These are phyloP conservation scores for Aspergillus brunneoviolaceus DNA, from an alignment of 2,329 filamentous ascomycete genomes.

Conservation along the genomic window DNA sequence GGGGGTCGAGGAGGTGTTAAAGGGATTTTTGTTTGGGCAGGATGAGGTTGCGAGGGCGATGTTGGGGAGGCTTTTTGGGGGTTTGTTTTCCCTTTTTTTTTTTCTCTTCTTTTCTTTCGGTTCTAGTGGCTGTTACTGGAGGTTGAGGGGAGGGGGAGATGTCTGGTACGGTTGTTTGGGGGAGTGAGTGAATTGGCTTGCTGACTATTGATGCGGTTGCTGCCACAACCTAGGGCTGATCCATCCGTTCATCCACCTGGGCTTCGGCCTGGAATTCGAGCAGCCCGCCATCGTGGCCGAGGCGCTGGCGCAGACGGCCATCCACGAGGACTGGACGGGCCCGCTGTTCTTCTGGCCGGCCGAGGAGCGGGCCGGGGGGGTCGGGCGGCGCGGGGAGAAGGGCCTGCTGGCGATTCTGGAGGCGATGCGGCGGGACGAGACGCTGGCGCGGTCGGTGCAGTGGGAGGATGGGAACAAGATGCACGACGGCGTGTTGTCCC, in stretches of 20 bases:
- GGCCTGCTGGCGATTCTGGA: conserved; percentile 61
- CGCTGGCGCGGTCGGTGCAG: conserved; percentile 55
- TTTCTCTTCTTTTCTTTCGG: background rate
- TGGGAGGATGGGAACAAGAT: conserved; percentile 63
- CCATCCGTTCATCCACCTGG: conserved; percentile 81
- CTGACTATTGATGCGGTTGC: too few species aligned
- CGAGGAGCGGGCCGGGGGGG: conserved; percentile 35
- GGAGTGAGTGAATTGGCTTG: too few species aligned
- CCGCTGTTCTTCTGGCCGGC: conserved; percentile 49
- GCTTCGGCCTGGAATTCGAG: conserved; percentile 78
- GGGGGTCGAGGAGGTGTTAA: conserved; percentile 62
- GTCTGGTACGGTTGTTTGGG: too few species aligned
- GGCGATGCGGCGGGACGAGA: conserved; percentile 56
- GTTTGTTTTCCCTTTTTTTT: conserved; percentile 36
- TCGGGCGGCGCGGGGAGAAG: conserved; percentile 33
- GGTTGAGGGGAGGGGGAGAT: background rate
- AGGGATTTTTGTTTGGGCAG: conserved; percentile 64
- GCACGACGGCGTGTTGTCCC: conserved; percentile 64
- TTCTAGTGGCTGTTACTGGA: too few species aligned
- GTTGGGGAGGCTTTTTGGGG: conserved; percentile 66
- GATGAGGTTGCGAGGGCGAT: conserved; percentile 67
- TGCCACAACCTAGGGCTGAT: conserved; percentile 55
- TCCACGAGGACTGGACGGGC: conserved; percentile 62
- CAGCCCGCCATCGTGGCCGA: conserved; percentile 81
- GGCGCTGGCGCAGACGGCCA: conserved; percentile 72